Conservation (phyloP, 1,284 basidiomycete genomes). For the Malassezia psittaci region DNA sequence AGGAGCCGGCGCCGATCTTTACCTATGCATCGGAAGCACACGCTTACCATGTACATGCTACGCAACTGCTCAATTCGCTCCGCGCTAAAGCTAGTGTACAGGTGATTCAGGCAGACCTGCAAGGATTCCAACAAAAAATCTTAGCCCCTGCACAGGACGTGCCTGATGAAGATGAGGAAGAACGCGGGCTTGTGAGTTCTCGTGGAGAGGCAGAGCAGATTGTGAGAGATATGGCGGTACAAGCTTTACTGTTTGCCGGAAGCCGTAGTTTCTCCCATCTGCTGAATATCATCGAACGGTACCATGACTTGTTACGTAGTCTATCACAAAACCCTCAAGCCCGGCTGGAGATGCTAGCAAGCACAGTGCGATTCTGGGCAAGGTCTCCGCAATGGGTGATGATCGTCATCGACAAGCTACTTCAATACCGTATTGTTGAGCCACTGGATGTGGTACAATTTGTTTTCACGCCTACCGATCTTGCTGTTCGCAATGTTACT, state of each 20-base stretch:
- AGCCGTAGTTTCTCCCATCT: slow-evolving; percentile 94
- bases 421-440: slow-evolving; percentile 96
- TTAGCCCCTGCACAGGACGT: slow-evolving; percentile 53
- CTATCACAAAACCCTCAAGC: slow-evolving; percentile 56
- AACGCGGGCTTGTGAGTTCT: slow-evolving; percentile 24
- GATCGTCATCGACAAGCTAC: slow-evolving; percentile 87
- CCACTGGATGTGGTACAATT: slow-evolving; percentile 80
- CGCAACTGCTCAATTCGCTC: slow-evolving; percentile 68
- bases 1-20: slow-evolving; percentile 71
- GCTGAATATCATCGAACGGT: slow-evolving; percentile 88
- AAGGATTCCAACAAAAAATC: slow-evolving; percentile 49
- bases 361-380: slow-evolving; percentile 64
- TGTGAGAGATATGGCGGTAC: slow-evolving; percentile 70
- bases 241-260: slow-evolving; percentile 80
- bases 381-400: slow-evolving; percentile 52
- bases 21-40: slow-evolving; percentile 57
- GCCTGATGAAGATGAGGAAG: slow-evolving; percentile 51
- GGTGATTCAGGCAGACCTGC: slow-evolving; percentile 67
- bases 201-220: slow-evolving; percentile 56
- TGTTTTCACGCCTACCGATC: slow-evolving; percentile 56
- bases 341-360: slow-evolving; percentile 54
- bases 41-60: slow-evolving; percentile 63
- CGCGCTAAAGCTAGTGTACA: slow-evolving; percentile 61
- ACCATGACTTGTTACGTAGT: slow-evolving; percentile 73
- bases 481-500: slow-evolving; percentile 12